A percentile compares a stretch with the other conserved stretches of the same genome.
These are phyloP conservation scores for Stachybotrys chartarum DNA, from an alignment of 2,329 filamentous ascomycete species.

Conservation along the genomic window DNA sequence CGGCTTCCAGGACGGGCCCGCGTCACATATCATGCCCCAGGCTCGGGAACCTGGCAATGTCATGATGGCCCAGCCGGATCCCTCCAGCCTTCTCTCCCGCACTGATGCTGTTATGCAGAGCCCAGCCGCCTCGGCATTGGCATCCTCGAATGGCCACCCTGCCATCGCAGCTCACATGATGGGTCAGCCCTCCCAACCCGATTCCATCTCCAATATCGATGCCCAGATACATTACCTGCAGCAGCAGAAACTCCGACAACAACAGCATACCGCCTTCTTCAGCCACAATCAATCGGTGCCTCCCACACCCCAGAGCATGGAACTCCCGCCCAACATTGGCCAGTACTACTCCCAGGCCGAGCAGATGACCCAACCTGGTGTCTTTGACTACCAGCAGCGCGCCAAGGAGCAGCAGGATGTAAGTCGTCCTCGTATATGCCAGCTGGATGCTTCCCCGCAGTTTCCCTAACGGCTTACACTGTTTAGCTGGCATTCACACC, in stretches of 20 bases:
- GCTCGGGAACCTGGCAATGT: slow-evolving; percentile 22
- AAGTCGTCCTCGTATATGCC: slow-evolving; percentile 18
- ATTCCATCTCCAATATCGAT: slow-evolving; percentile 53
- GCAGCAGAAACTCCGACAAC: slow-evolving; percentile 50
- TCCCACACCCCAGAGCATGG: slow-evolving; percentile 74
- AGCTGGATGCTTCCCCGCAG: background rate
- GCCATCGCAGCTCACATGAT: slow-evolving; percentile 39
- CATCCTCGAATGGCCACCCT: slow-evolving; percentile 35
- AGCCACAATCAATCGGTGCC: slow-evolving; percentile 58
- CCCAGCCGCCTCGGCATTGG: slow-evolving; percentile 40
- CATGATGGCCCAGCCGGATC: slow-evolving; percentile 26
- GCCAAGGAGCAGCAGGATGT: slow-evolving; percentile 62
- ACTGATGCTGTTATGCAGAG: slow-evolving; percentile 31
- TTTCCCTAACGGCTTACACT: slow-evolving; percentile 7
- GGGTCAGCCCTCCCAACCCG: slow-evolving; percentile 29
- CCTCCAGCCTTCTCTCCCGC: slow-evolving; percentile 20
- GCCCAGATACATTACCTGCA: slow-evolving; percentile 60
- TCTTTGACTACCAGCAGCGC: slow-evolving; percentile 63
- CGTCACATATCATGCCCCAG: slow-evolving; percentile 21
- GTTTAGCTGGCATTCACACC: slow-evolving; percentile 68
- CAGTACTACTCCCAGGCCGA: slow-evolving; percentile 55
- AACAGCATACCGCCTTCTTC: slow-evolving; percentile 47
- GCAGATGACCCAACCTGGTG: slow-evolving; percentile 44
- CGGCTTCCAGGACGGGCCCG: slow-evolving; percentile 38
- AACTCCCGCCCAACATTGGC: slow-evolving; percentile 55